phyloP scores from a whole-genome alignment of 164 flowering plant species.

The Kingdonia uniflora region DNA sequence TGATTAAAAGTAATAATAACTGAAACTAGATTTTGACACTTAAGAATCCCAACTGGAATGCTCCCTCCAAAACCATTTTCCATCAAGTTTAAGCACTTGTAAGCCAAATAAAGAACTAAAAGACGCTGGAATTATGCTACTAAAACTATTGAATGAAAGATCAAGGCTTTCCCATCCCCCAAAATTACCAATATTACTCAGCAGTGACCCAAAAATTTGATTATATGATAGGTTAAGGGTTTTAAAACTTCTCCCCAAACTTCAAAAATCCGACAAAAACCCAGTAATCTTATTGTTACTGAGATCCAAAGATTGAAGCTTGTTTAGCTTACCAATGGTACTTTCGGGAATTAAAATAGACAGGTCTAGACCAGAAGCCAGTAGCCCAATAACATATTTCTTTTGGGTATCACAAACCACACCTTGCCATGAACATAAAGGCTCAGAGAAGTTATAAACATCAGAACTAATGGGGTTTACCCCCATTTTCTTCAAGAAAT shows the following conservation, averaged over 20 bases:
- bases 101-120: slow-evolving; percentile 45
- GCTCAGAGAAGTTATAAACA: slow-evolving; percentile 30
- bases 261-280: slow-evolving; percentile 80
- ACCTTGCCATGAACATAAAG: slow-evolving; percentile 65
- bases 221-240: slow-evolving; percentile 58
- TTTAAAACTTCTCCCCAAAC: slow-evolving; percentile 43
- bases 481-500: slow-evolving; percentile 61
- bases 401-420: slow-evolving; percentile 42
- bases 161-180: slow-evolving; percentile 50
- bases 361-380: slow-evolving; percentile 44
- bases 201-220: slow-evolving; percentile 43
- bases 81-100: slow-evolving; percentile 36
- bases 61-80: slow-evolving; percentile 40
- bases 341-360: slow-evolving; percentile 69
- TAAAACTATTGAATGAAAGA: slow-evolving; percentile 55
- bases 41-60: slow-evolving; percentile 43
- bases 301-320: slow-evolving; percentile 67
- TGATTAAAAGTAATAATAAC: slow-evolving; percentile 51
- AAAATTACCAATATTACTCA: slow-evolving; percentile 70
- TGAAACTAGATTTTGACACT: slow-evolving; percentile 35
- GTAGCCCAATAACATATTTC: slow-evolving; percentile 30
- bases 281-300: slow-evolving; percentile 63
- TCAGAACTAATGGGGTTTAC: slow-evolving; percentile 16
- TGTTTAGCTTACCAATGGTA: slow-evolving; percentile 71
- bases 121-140: slow-evolving; percentile 56